A percentile compares a stretch with the other conserved stretches of the same genome.
These are phyloP conservation scores for Nicotiana paniculata DNA, from an alignment of 257 asterid genomes.

Conservation along the genomic window DNA sequence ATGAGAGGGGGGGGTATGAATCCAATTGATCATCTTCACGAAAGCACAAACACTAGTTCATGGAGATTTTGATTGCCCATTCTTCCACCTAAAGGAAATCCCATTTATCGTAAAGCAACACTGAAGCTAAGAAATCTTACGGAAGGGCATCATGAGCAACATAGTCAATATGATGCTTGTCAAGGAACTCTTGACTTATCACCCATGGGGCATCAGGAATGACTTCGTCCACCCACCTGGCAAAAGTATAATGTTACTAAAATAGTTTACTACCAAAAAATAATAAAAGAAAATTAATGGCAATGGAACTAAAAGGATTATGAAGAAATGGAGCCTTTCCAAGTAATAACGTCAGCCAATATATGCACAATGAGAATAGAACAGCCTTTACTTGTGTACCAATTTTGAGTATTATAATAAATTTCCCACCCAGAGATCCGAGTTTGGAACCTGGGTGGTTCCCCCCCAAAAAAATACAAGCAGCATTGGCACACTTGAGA, in stretches of 20 bases:
- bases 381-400: neutral
- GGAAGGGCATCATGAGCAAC: conserved; percentile 97
- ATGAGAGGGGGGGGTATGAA: neutral
- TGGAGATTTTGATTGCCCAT: neutral
- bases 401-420: no score
- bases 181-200: conserved; percentile 78
- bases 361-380: neutral
- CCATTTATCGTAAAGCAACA: neutral
- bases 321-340: neutral
- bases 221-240: conserved; percentile 98
- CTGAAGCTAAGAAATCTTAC: conserved; percentile 36
- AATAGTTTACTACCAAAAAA: neutral
- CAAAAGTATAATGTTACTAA: neutral
- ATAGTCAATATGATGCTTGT: conserved; percentile 68
- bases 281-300: neutral
- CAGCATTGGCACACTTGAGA: neutral
- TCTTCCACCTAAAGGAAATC: neutral
- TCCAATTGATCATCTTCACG: neutral
- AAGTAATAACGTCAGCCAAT: neutral
- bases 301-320: neutral
- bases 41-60: neutral
- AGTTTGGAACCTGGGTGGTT: no score
- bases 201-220: conserved; percentile 99
- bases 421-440: no score
- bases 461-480: no score